These are phyloP conservation scores for Clonostachys byssicola DNA, from an alignment of 2,329 filamentous ascomycete species.

Conservation along the genomic window DNA sequence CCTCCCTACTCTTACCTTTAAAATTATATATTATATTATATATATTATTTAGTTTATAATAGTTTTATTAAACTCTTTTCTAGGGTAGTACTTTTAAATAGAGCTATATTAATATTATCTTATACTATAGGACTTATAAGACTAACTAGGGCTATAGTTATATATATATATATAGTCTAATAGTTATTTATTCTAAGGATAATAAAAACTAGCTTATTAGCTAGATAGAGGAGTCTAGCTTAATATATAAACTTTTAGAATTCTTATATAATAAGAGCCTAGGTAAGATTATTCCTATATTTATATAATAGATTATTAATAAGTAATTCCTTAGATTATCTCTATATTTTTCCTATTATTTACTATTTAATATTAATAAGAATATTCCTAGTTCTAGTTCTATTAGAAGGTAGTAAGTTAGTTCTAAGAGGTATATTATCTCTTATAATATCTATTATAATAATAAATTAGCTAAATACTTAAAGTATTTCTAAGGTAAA, in stretches of 20 bases:
- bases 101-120: background rate
- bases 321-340: background rate
- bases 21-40: background rate
- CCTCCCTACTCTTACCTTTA: background rate
- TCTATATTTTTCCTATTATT: background rate
- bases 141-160: background rate
- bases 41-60: background rate
- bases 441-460: background rate
- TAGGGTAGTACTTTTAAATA: background rate
- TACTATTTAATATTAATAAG: background rate
- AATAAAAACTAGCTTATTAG: background rate
- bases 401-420: background rate
- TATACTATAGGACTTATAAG: background rate
- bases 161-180: background rate
- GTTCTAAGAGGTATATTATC: background rate
- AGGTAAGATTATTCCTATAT: background rate
- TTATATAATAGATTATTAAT: background rate
- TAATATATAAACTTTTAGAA: background rate
- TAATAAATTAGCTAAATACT: background rate
- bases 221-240: background rate
- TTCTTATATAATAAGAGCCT: background rate
- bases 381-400: background rate
- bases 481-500: background rate
- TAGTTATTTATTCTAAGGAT: background rate
- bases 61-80: background rate